Evolutionary conservation across 768 basidiomycete genomes (phyloP).

Genomic region (Collybia sordida): DNA sequence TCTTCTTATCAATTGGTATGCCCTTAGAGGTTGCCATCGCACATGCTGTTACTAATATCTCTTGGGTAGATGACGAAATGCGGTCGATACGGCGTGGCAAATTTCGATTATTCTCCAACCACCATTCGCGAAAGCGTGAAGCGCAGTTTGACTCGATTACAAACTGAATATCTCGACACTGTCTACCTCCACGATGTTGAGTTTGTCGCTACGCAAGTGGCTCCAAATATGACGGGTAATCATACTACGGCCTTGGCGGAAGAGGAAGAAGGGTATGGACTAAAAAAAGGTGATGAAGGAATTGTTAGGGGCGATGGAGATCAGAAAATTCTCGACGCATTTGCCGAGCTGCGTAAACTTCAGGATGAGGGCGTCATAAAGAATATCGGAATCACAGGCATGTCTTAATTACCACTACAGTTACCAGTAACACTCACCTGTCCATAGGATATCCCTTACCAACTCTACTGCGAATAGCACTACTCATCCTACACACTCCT

Average conservation of each 20-base stretch:
- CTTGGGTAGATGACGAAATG: slow-evolving; percentile 76
- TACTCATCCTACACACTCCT: slow-evolving; percentile 65
- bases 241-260: slow-evolving; percentile 52
- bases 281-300: slow-evolving; percentile 55
- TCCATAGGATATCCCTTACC: slow-evolving; percentile 75
- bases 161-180: slow-evolving; percentile 75
- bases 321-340: slow-evolving; percentile 65
- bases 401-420: slow-evolving; percentile 5
- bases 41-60: not conserved
- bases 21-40: not conserved
- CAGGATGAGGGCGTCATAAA: slow-evolving; percentile 72
- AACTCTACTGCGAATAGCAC: slow-evolving; percentile 78
- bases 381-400: slow-evolving; percentile 81
- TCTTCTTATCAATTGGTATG: slow-evolving; percentile 72
- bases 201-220: slow-evolving; percentile 58
- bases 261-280: slow-evolving; percentile 63
- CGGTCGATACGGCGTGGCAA: slow-evolving; percentile 66
- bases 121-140: slow-evolving; percentile 66
- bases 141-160: slow-evolving; percentile 65
- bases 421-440: not conserved
- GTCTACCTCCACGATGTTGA: slow-evolving; percentile 88
- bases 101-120: slow-evolving; percentile 74
- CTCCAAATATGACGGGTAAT: slow-evolving; percentile 52
- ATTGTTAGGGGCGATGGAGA: slow-evolving; percentile 69
- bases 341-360: slow-evolving; percentile 62